These are phyloP conservation scores for Exobasidium cylindrosporum DNA, from an alignment of 1,284 basidiomycete genomes.

Conservation along the genomic window DNA sequence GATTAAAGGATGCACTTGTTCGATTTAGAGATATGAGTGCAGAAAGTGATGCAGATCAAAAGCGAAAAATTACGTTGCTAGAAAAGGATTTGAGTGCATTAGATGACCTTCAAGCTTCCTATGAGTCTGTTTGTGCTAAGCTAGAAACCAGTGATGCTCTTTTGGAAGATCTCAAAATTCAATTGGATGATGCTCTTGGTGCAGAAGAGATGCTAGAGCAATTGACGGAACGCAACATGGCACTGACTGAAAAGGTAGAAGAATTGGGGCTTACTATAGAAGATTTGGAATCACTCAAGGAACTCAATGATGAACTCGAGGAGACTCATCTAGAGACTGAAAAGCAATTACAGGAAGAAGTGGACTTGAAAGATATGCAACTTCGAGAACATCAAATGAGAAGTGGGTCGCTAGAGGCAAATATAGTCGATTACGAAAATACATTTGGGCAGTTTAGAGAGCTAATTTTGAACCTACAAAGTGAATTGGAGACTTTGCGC, in stretches of 20 bases:
- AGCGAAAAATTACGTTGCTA: slow-evolving; percentile 76
- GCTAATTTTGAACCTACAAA: slow-evolving; percentile 43
- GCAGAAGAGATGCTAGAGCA: slow-evolving; percentile 95
- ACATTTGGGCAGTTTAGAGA: slow-evolving; percentile 50
- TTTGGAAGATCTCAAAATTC: slow-evolving; percentile 87
- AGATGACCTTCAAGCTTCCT: slow-evolving; percentile 29
- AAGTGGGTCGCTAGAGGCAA: slow-evolving; percentile 35
- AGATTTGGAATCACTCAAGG: slow-evolving; percentile 90
- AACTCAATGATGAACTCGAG: slow-evolving; percentile 94
- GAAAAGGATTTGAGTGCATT: slow-evolving; percentile 70
- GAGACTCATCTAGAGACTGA: slow-evolving; percentile 94
- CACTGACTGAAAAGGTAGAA: slow-evolving; percentile 74
- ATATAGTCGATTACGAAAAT: slow-evolving; percentile 42
- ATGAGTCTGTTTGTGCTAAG: slow-evolving; percentile 29
- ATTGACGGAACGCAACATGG: slow-evolving; percentile 88
- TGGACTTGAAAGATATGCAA: slow-evolving; percentile 58
- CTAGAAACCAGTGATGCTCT: slow-evolving; percentile 66
- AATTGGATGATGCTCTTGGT: slow-evolving; percentile 90
- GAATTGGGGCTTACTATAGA: slow-evolving; percentile 93
- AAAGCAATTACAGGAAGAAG: slow-evolving; percentile 82
- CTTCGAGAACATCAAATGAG: slow-evolving; percentile 29
- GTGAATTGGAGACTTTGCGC: slow-evolving; percentile 42
- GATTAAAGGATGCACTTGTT: slow-evolving; percentile 88
- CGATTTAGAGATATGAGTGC: slow-evolving; percentile 79
- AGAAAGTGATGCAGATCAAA: slow-evolving; percentile 82